Conservation (phyloP, 1,139 yeast genomes). For the Geotrichum candidum region DNA sequence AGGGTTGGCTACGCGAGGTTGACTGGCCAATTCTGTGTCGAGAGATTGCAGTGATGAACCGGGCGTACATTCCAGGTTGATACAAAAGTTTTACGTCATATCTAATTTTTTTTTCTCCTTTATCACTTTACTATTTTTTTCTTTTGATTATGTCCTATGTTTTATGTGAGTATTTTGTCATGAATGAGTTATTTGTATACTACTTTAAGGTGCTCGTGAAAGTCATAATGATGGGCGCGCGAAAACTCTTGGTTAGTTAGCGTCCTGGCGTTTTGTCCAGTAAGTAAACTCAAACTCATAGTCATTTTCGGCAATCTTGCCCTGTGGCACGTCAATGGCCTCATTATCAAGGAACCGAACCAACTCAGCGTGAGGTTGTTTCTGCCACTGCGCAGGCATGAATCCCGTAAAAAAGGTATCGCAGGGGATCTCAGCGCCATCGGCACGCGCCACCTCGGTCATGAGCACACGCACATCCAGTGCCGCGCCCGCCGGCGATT, state of each 20-base stretch:
- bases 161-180: neutral
- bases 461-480: conserved; percentile 45
- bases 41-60: conserved; percentile 71
- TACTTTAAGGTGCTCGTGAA: neutral
- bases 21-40: conserved; percentile 92
- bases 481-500: conserved; percentile 37
- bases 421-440: conserved; percentile 29
- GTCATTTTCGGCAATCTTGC: conserved; percentile 45
- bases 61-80: conserved; percentile 43
- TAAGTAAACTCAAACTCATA: conserved; percentile 47
- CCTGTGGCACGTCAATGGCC: conserved; percentile 36
- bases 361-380: conserved; percentile 35
- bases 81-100: neutral
- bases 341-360: conserved; percentile 40
- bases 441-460: conserved; percentile 53
- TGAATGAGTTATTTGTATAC: neutral
- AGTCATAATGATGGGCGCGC: too few species aligned
- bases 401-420: conserved; percentile 59
- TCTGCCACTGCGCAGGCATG: conserved; percentile 33
- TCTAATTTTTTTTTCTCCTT: neutral
- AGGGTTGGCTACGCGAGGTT: conserved; percentile 53
- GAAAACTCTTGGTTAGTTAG: neutral
- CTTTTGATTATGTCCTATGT: neutral
- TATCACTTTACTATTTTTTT: neutral
- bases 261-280: conserved; percentile 36